Conservation (phyloP, 805 yeast species). For the Zygosaccharomyces siamensis region DNA sequence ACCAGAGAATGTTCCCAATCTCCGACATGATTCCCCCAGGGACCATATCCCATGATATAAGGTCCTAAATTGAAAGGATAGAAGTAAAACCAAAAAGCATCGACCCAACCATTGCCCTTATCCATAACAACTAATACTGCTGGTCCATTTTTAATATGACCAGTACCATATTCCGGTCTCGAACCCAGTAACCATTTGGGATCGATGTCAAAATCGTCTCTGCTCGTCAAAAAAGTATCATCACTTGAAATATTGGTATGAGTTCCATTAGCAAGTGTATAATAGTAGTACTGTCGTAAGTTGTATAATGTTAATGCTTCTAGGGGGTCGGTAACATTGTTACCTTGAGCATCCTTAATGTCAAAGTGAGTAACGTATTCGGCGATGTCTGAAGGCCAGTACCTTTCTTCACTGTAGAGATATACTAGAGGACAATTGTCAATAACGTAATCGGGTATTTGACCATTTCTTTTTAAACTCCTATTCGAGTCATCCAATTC, state of each 20-base stretch:
- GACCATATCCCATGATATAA: conserved; percentile 95
- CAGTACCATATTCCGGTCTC: conserved; percentile 65
- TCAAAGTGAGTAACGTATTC: conserved; percentile 65
- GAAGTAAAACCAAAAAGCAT: conserved; percentile 94
- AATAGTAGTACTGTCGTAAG: conserved; percentile 11
- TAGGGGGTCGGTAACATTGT: conserved; percentile 30
- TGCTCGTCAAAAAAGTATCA: conserved; percentile 55
- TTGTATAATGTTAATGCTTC: conserved; percentile 26
- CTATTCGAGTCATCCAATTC: conserved; percentile 27
- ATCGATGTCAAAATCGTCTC: conserved; percentile 60
- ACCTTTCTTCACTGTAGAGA: conserved; percentile 81
- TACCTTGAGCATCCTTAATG: conserved; percentile 48
- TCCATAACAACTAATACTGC: conserved; percentile 80
- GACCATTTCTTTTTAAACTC: conserved; percentile 28
- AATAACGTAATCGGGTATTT: conserved; percentile 58
- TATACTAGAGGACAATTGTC: conserved; percentile 76
- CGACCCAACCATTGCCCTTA: conserved; percentile 92
- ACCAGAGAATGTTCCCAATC: conserved; percentile 97
- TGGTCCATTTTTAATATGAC: conserved; percentile 70
- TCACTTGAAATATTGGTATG: conserved; percentile 22
- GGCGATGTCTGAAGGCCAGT: conserved; percentile 75
- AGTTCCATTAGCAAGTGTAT: conserved; percentile 16
- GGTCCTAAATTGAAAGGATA: conserved; percentile 94
- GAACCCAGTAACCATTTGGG: conserved; percentile 89
- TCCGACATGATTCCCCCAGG: conserved; percentile 95